Base-by-base conservation (phyloP, 2,329 filamentous ascomycete species). In the Trichoderma polysporum region DNA sequence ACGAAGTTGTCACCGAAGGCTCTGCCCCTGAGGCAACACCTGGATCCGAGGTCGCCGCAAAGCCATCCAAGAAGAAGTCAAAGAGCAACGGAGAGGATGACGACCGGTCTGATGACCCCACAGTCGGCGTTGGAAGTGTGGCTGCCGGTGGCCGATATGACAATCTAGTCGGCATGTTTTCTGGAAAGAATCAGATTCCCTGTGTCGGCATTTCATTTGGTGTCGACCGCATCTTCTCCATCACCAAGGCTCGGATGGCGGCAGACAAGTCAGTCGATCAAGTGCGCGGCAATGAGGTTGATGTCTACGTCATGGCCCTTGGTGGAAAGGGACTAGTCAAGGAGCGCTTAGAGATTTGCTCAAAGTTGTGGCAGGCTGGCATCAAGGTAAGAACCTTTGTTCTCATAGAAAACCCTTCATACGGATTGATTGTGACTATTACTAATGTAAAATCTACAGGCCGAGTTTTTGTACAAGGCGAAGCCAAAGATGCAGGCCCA, bases 221-320 rank as follows among this genome's bases (percentile, higher is more conserved):
- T 65, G 92, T 97, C 57, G 94, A 98, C 79, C 90, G 94, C 73
- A 97, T 98, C 75, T 97, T 97, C 81, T 93, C 91, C 73, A 94
- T 97, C 75, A 92, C 90, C 70, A 94, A 97, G 78, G 90, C 92
- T 13, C 85, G 89, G 57, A 85, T 92, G 75, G 88, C 86, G 69
- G 86, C 84, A 65, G 86, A 87, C 67, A 83, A 86, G 72, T 88
- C 87, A 69, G 86, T 85, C 66, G 86, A 87, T 67, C 62, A 84
- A 86, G 73, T 85, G 61, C 83, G 91, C 70, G 84, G 85, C 70
- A 93, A 90, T 74, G 91, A 95, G 73, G 90, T 94, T 2, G 94
- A 98, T 75, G 93, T 94, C 53, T 97, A 89, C 79, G 91, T 98
- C 74, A 98, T 98, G 93, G 93, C 93, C 0, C 93, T 97, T 75